Base-by-base conservation (phyloP, 2,329 filamentous ascomycete genomes). In the Lachnum nothofagi region DNA sequence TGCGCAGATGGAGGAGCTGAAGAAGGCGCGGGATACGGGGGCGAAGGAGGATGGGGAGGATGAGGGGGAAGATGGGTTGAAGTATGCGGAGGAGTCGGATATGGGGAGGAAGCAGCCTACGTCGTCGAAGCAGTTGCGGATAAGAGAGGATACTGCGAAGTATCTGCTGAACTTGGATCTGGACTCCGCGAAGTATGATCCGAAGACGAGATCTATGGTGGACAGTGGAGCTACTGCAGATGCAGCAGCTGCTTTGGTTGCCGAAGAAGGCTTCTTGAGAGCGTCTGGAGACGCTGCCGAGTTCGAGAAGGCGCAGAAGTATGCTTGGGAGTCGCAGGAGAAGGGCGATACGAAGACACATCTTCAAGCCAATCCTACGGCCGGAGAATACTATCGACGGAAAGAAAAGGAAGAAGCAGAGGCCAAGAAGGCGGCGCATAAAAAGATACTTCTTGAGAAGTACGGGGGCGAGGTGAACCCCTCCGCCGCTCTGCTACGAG, bases 111-210 rank as follows among this genome's bases (percentile, higher is more conserved):
- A 95, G 62, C 90, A 96, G 67, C 86, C 86, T 59, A 96, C 90
- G 19, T 87, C 89, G 5, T 95, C 93, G 1, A 80, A 90, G 50
- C 94, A 97, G 64, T 75, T 98, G 49, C 82, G 93, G 55, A 82
- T 98, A 66, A 81, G 93, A 67, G 93, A 98, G 71, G 93, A 98
- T 67, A 98, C 93, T 0, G 93, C 93, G 19, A 97, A 96, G 64
- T 98, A 98, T 65, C 76, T 98, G 2, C 74, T 96, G 7, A 97
- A 97, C 64, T 79, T 98, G 23, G 93, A 98, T 64, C 77, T 95
- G 2, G 93, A 98, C 63, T 96, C 91, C 1, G 93, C 94, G 1
- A 94, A 95, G 67, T 98, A 98, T 70, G 91, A 98, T 63, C 93
- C 93, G 0, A 98, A 98, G 67, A 96, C 91, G 10, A 80, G 93